phyloP scores from a whole-genome alignment of 2,329 filamentous ascomycete species.

The Zymoseptoria passerinii region DNA sequence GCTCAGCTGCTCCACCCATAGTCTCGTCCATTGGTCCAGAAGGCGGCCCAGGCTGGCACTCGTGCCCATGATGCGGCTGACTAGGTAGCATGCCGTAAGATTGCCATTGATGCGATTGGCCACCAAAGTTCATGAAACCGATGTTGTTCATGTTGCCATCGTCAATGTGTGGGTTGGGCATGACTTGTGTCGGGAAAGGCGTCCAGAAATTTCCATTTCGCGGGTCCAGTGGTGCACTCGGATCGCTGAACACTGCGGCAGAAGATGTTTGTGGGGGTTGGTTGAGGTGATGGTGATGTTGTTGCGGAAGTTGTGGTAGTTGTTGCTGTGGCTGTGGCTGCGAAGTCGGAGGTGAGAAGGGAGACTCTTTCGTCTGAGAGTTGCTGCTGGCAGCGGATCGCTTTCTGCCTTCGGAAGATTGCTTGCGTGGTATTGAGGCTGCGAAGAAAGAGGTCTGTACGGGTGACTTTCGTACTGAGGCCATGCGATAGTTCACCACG shows the following conservation, averaged over 20 bases:
- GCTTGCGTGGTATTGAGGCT: constrained; percentile 23
- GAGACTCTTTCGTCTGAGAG: constrained; percentile 8
- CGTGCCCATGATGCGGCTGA: background rate
- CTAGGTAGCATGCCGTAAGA: background rate
- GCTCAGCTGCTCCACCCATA: constrained; percentile 14
- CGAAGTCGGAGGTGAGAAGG: constrained; percentile 16
- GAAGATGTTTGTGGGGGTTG: constrained; percentile 10
- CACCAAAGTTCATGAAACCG: constrained; percentile 13
- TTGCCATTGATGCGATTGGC: constrained; percentile 8
- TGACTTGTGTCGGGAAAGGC: constrained; percentile 34
- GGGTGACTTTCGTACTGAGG: constrained; percentile 10
- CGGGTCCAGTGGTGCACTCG: constrained; percentile 15
- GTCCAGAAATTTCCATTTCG: constrained; percentile 30
- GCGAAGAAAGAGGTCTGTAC: constrained; percentile 25
- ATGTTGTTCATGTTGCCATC: constrained; percentile 9
- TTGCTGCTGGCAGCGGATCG: constrained; percentile 10
- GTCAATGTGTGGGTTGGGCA: constrained; percentile 23
- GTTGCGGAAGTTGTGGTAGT: background rate
- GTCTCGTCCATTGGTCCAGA: constrained; percentile 12
- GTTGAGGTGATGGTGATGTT: background rate
- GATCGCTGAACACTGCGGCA: constrained; percentile 23
- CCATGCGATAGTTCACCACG: constrained; percentile 22
- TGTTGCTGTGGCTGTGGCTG: constrained; percentile 9
- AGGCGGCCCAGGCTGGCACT: constrained; percentile 6
- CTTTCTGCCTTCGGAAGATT: constrained; percentile 14